Base-by-base conservation (phyloP, 2,329 filamentous ascomycete genomes). In the Alternaria longipes region DNA sequence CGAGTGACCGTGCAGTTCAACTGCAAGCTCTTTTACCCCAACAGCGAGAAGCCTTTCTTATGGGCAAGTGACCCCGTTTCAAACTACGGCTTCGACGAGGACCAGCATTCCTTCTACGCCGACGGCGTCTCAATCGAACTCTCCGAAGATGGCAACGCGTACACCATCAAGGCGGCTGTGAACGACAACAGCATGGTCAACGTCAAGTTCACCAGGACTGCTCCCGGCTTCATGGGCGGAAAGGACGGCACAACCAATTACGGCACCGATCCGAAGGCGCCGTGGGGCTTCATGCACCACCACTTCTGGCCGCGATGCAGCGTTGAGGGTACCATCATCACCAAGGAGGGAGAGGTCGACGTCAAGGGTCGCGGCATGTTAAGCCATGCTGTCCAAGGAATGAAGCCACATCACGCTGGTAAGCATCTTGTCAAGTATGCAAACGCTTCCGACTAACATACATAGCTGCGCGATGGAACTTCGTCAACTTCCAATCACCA, bases 361-460 rank as follows among this genome's bases (percentile, higher is more conserved):
- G 89, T 97, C 78, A 90, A 88, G 74, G 94, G 94, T 59, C 87
- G 85, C 65, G 93, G 89, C 32, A 83, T 96, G 73, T 94, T 93
- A 81, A 85, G 90, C 68, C 91, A 95, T 79, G 94, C 93, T 41
- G 83, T 98, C 52, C 95, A 98, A 82, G 95, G 94, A 78, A 98
- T 98, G 94, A 99, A 99, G 86, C 95, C 95, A 41, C 95, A 99
- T 80, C 96, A 99, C 78, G 91, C 93, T 61, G 94, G 87, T 89
- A 82, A 72, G 82, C 72, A 50, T 42, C 30, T 32, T 42, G 5
- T 42, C 1, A 22, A 16, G 2, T 53, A 38, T 47, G n/a, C 28
- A 20, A 11, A 58, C 45, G 9, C 14, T 22, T 16, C 12, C 8
- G 8, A 46, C 69, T 75, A 34, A 75, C 41, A 5, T 34, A 3